Percentiles rank a stretch among this genome's conserved stretches.
phyloP scores from a whole-genome alignment of 2,329 filamentous ascomycete species.

The Pseudogymnoascus sp. region DNA sequence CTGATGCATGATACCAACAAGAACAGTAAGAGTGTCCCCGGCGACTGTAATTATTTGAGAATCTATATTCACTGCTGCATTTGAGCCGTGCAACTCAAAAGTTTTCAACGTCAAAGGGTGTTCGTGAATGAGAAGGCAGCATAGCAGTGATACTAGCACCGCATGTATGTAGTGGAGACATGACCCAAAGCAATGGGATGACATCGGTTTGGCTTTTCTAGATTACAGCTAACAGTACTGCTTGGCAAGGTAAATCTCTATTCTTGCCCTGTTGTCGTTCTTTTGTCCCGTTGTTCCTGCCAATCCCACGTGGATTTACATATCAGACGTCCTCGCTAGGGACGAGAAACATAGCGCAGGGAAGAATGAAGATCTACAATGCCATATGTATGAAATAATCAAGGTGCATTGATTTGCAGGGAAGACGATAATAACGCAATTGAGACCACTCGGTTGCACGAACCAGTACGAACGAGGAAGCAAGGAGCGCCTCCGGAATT shows the following conservation, averaged over 20 bases:
- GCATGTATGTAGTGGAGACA: neutral
- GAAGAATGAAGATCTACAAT: neutral
- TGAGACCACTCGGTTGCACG: neutral
- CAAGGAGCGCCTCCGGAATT: neutral
- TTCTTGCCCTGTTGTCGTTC: neutral
- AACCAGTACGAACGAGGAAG: neutral
- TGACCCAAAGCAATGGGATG: neutral
- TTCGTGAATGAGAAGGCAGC: neutral
- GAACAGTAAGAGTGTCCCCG: neutral
- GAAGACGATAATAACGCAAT: neutral
- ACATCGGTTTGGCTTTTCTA: neutral
- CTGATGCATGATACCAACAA: neutral
- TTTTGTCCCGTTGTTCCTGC: neutral
- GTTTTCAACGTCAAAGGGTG: neutral
- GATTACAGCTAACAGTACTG: neutral
- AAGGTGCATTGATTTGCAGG: neutral
- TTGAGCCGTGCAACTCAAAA: neutral
- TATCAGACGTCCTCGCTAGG: no score
- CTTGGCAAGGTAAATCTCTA: neutral
- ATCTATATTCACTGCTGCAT: neutral
- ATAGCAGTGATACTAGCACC: neutral
- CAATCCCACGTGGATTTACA: neutral
- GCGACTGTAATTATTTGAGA: neutral
- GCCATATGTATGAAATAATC: no score
- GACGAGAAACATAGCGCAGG: neutral